phyloP scores from a whole-genome alignment of 2,329 filamentous ascomycete genomes.

The Ceratocystis huliohia region DNA sequence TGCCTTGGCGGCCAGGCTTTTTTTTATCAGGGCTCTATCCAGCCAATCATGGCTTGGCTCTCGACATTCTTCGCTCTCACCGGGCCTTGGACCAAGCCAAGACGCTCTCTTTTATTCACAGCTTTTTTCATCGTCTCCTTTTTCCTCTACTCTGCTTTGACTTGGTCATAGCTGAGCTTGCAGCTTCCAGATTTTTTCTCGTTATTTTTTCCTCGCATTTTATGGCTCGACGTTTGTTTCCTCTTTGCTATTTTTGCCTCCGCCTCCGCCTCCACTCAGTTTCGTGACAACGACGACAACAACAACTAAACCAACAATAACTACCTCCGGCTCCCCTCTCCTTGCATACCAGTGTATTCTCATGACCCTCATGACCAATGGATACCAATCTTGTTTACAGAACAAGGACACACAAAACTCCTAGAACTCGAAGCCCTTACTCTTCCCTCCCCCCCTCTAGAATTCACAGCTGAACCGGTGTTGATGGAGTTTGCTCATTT shows the following conservation, averaged over 20 bases:
- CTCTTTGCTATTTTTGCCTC: background rate
- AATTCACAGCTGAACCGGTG: too few species aligned
- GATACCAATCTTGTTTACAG: conserved; percentile 1
- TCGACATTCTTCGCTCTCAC: too few species aligned
- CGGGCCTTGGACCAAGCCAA: too few species aligned
- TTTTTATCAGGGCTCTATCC: background rate
- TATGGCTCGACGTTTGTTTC: conserved; percentile 5
- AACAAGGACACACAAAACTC: conserved; percentile 7
- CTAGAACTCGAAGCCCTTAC: conserved; percentile 9
- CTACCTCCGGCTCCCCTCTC: background rate
- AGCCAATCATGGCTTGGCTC: background rate
- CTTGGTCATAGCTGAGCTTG: conserved; percentile 9
- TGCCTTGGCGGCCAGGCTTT: background rate
- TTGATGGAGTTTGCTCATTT: conserved; percentile 10
- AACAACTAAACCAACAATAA: background rate
- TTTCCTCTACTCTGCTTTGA: background rate
- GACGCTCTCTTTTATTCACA: background rate
- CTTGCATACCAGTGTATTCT: conserved; percentile 11
- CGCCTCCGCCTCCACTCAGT: background rate
- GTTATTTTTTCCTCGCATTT: conserved; percentile 6
- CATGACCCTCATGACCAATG: conserved; percentile 14
- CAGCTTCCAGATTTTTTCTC: background rate
- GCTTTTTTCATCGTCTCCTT: background rate
- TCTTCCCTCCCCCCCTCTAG: background rate
- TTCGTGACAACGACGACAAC: background rate